A percentile compares a stretch with the other conserved stretches of the same genome.
Evolutionary conservation across 805 yeast species (phyloP).

Genomic region (Kodamaea kaohsiungensis): DNA sequence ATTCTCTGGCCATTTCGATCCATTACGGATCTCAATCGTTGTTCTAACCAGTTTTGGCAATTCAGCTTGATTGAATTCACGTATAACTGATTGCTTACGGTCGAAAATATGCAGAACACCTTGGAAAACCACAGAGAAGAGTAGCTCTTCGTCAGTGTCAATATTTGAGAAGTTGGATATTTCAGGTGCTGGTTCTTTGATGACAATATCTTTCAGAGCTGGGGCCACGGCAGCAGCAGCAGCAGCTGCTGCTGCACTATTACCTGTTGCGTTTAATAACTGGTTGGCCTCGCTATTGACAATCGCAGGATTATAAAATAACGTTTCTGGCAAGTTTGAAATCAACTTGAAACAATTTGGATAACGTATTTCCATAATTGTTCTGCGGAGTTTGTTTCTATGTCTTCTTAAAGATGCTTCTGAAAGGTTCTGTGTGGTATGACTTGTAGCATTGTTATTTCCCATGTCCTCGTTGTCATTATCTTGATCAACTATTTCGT

Average conservation of each 20-base stretch:
- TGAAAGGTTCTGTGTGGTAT: conserved; percentile 21
- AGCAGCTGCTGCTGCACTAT: conserved; percentile 21
- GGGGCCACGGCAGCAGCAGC: background rate
- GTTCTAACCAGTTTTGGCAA: conserved; percentile 18
- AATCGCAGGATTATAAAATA: conserved; percentile 34
- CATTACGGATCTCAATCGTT: conserved; percentile 43
- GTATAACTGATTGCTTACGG: conserved; percentile 7
- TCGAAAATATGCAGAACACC: conserved; percentile 27
- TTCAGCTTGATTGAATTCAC: background rate
- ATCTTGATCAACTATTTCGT: conserved; percentile 34
- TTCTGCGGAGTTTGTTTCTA: conserved; percentile 30
- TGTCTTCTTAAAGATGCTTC: conserved; percentile 34
- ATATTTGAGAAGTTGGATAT: conserved; percentile 16
- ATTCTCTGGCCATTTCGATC: conserved; percentile 40
- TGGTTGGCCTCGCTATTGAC: conserved; percentile 32
- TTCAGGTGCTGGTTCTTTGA: conserved; percentile 17
- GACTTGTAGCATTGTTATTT: conserved; percentile 11
- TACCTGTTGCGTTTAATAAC: conserved; percentile 27
- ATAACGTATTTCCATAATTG: conserved; percentile 32
- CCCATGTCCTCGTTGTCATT: conserved; percentile 54
- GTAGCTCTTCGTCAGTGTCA: conserved; percentile 37
- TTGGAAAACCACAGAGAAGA: conserved; percentile 38
- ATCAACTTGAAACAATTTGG: conserved; percentile 38
- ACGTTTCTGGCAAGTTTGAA: conserved; percentile 34
- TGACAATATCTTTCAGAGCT: background rate